phyloP scores from a whole-genome alignment of 2,329 filamentous ascomycete species.

The Biscogniauxia mediterranea region DNA sequence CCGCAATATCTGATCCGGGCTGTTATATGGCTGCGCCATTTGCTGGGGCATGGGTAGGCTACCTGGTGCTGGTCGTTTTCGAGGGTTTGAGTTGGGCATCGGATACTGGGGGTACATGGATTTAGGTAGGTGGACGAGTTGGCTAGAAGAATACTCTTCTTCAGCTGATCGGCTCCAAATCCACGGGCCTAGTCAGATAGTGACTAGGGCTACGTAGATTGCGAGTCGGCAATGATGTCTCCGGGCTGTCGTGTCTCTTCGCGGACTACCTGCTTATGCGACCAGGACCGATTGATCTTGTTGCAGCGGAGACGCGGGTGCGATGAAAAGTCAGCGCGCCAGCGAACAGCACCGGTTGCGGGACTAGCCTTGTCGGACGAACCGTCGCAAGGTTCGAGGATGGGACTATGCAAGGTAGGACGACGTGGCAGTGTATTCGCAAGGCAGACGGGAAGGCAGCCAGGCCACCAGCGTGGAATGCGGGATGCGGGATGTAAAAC shows the following conservation, averaged over 20 bases:
- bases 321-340: background rate
- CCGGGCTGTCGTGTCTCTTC: background rate
- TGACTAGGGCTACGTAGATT: background rate
- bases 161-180: conserved; percentile 4
- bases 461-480: conserved; percentile 19
- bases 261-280: background rate
- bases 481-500: too few relatives aligned
- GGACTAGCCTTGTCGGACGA: background rate
- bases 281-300: background rate
- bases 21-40: conserved; percentile 41
- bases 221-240: background rate
- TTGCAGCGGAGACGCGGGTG: background rate
- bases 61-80: conserved; percentile 35
- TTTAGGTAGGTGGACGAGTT: conserved; percentile 5
- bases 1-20: conserved; percentile 50
- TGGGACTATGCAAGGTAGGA: conserved; percentile 9
- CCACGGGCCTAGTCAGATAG: background rate
- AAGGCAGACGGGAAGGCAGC: conserved; percentile 19
- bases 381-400: conserved; percentile 2
- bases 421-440: conserved; percentile 18
- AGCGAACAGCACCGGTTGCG: background rate
- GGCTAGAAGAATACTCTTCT: conserved; percentile 7
- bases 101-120: conserved; percentile 31
- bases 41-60: conserved; percentile 35
- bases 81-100: conserved; percentile 34